These are phyloP conservation scores for Naganishia sp. DNA, from an alignment of 1,284 basidiomycete genomes.

Conservation along the genomic window DNA sequence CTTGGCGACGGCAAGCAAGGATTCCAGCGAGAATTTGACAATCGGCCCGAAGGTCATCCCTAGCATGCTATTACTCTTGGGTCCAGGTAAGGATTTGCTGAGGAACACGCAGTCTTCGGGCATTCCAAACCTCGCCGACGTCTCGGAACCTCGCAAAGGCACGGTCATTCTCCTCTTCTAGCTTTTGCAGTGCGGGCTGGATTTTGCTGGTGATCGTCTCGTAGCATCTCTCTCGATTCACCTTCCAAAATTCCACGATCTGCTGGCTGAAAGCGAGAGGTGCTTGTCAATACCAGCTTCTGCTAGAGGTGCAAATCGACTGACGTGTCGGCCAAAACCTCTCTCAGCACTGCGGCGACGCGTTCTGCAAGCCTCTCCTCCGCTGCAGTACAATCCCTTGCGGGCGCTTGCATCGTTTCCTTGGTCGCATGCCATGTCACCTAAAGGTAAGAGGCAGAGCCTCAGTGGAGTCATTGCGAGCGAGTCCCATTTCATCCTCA, in stretches of 20 bases:
- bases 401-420: slow-evolving; percentile 8
- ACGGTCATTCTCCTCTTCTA: slow-evolving; percentile 11
- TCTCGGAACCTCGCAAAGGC: slow-evolving; percentile 8
- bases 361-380: slow-evolving; percentile 13
- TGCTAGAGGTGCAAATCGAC: background rate
- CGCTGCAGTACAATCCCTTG: slow-evolving; percentile 1
- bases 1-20: no score
- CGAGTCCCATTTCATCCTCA: background rate
- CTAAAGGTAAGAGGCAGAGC: background rate
- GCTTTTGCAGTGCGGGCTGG: background rate
- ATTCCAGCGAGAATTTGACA: no score
- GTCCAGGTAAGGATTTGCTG: slow-evolving; percentile 9
- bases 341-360: slow-evolving; percentile 1
- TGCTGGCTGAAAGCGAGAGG: background rate
- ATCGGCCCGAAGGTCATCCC: no score
- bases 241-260: slow-evolving; percentile 2
- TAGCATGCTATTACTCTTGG: background rate
- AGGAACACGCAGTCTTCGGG: slow-evolving; percentile 11
- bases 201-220: background rate
- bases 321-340: slow-evolving; percentile 8
- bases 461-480: background rate
- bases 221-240: slow-evolving; percentile 11
- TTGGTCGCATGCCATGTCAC: slow-evolving; percentile 12
- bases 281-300: background rate
- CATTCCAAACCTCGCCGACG: slow-evolving; percentile 4